These are phyloP conservation scores for Corniculantispora saksenae DNA, from an alignment of 2,329 filamentous ascomycete species.

Conservation along the genomic window DNA sequence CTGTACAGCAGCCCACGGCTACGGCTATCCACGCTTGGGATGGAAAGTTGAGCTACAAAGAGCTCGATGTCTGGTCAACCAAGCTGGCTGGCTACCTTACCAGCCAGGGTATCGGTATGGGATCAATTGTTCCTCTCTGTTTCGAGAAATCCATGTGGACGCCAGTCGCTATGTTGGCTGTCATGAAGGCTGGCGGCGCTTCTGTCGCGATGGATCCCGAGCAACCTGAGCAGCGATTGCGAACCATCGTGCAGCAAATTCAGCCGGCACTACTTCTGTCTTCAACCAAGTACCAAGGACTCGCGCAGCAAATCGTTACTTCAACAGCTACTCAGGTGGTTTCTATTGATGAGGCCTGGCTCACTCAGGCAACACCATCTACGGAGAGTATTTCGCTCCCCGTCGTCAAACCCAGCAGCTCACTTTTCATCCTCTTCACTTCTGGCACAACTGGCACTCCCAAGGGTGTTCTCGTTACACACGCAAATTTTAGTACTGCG, in stretches of 20 bases:
- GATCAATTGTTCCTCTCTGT: constrained; percentile 26
- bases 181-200: constrained; percentile 28
- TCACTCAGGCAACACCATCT: not conserved
- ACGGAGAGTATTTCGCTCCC: not conserved
- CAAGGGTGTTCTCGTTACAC: constrained; percentile 47
- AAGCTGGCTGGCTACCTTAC: constrained; percentile 21
- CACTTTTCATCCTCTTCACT: constrained; percentile 48
- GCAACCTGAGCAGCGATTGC: constrained; percentile 23
- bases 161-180: constrained; percentile 26
- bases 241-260: constrained; percentile 23
- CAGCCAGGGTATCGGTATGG: constrained; percentile 29
- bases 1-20: constrained; percentile 32
- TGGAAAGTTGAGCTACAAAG: constrained; percentile 41
- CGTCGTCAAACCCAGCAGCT: not conserved
- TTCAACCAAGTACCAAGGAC: constrained; percentile 20
- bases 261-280: constrained; percentile 24
- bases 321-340: not conserved
- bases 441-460: constrained; percentile 53
- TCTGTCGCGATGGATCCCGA: constrained; percentile 30
- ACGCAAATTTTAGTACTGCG: constrained; percentile 23
- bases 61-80: constrained; percentile 30
- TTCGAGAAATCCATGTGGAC: constrained; percentile 31
- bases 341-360: not conserved
- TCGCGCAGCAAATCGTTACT: not conserved
- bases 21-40: constrained; percentile 47